These are phyloP conservation scores for Suillus clintonianus DNA, from an alignment of 768 basidiomycete genomes.

Conservation along the genomic window DNA sequence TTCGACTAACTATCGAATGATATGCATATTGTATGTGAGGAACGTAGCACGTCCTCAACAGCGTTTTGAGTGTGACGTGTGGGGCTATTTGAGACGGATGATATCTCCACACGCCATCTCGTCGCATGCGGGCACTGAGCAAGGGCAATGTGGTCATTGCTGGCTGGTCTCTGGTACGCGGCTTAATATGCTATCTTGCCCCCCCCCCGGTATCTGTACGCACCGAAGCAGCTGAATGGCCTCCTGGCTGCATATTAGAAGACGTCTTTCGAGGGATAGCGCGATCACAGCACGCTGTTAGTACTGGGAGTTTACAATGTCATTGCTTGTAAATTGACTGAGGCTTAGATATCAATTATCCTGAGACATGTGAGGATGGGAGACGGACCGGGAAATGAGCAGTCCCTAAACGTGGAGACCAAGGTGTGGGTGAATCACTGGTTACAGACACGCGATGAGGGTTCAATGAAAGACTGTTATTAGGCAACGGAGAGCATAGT, in stretches of 20 bases:
- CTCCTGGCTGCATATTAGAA: background rate
- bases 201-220: background rate
- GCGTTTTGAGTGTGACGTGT: too few species aligned
- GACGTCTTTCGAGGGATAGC: background rate
- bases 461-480: background rate
- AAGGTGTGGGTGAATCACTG: background rate
- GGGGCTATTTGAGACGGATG: too few species aligned
- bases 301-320: background rate
- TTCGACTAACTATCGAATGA: too few species aligned
- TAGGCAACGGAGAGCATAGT: background rate
- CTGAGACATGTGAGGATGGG: background rate
- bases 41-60: too few species aligned
- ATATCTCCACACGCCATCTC: too few species aligned
- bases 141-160: background rate
- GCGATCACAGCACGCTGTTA: background rate
- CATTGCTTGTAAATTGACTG: background rate
- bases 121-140: background rate
- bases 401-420: background rate
- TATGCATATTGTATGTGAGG: too few species aligned
- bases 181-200: background rate
- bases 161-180: background rate
- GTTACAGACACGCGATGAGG: background rate
- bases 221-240: background rate
- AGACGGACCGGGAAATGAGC: background rate
- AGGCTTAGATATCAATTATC: background rate